Conservation (phyloP, 441 rosid species). For the Hura crepitans region DNA sequence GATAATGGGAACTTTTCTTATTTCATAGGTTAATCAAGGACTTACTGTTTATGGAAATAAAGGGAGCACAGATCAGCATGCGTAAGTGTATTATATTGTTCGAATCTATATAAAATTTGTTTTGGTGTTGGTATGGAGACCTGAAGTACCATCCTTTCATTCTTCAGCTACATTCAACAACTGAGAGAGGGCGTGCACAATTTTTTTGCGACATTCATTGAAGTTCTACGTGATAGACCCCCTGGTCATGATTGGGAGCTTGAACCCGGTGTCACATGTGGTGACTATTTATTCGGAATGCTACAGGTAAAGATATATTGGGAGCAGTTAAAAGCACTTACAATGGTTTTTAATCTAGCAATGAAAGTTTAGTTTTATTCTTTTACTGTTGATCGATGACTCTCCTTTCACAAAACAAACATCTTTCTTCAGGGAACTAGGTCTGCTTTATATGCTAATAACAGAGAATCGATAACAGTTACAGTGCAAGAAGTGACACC, state of each 20-base stretch:
- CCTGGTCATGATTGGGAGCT: conserved; percentile 99
- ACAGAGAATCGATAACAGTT: conserved; percentile 81
- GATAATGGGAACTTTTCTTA: conserved; percentile 4
- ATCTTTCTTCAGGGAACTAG: conserved; percentile 76
- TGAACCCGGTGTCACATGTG: conserved; percentile 98
- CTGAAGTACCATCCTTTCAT: conserved; percentile 15
- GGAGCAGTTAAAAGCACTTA: background rate
- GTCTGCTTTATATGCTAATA: conserved; percentile 85
- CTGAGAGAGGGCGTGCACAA: conserved; percentile 96
- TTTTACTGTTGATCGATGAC: background rate
- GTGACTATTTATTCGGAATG: conserved; percentile 97
- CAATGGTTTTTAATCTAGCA: conserved; percentile 7
- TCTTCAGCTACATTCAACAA: conserved; percentile 85
- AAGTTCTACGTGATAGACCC: conserved; percentile 88
- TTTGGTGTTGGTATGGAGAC: conserved; percentile 4
- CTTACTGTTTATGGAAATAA: conserved; percentile 91
- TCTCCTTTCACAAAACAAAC: conserved; percentile 4
- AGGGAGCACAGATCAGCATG: conserved; percentile 99
- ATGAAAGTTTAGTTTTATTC: background rate
- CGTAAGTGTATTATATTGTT: conserved; percentile 51
- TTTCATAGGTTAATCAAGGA: conserved; percentile 58
- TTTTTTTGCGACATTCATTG: conserved; percentile 93
- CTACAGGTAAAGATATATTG: conserved; percentile 59
- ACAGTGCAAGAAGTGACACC: conserved; percentile 92
- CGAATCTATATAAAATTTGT: conserved; percentile 12